A percentile compares a stretch with the other conserved stretches of the same genome.
phyloP scores from a whole-genome alignment of 1,139 yeast genomes.

The Geotrichum cucujoidarum region DNA sequence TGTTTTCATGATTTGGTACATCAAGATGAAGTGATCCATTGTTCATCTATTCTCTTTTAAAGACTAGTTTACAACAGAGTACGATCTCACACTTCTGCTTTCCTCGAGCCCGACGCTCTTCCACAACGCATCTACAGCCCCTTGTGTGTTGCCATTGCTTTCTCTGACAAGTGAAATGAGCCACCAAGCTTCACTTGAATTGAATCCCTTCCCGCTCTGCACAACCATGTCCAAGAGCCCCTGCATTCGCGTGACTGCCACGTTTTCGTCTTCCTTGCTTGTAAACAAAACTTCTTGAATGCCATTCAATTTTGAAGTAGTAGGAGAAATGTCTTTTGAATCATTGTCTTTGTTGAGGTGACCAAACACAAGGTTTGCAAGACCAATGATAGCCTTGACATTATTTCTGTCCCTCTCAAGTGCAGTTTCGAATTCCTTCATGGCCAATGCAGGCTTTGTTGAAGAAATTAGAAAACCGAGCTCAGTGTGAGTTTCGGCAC shows the following conservation, averaged over 20 bases:
- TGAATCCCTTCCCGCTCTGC: slow-evolving; percentile 47
- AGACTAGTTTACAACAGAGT: not conserved
- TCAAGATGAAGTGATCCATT: not conserved
- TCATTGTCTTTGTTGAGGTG: slow-evolving; percentile 29
- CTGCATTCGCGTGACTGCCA: slow-evolving; percentile 63
- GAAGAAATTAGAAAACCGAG: slow-evolving; percentile 48
- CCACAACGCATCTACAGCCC: slow-evolving; percentile 56
- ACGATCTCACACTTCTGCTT: slow-evolving; percentile 52
- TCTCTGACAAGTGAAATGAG: slow-evolving; percentile 63
- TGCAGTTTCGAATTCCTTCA: slow-evolving; percentile 65
- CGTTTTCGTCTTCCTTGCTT: slow-evolving; percentile 47
- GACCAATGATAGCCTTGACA: slow-evolving; percentile 58
- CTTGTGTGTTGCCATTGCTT: slow-evolving; percentile 50
- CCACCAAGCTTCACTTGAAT: slow-evolving; percentile 70
- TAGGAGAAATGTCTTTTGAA: slow-evolving; percentile 12
- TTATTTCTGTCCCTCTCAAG: slow-evolving; percentile 50
- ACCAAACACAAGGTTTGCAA: slow-evolving; percentile 51
- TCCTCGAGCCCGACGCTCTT: slow-evolving; percentile 66
- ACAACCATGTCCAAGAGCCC: slow-evolving; percentile 58
- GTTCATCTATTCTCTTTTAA: not conserved
- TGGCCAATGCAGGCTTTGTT: slow-evolving; percentile 41
- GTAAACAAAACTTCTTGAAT: not conserved
- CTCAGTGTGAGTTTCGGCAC: slow-evolving; percentile 50
- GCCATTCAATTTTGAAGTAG: too few relatives aligned
- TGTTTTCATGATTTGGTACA: not conserved